These are phyloP conservation scores for Penicillium lividum DNA, from an alignment of 495 filamentous ascomycete genomes.

Conservation along the genomic window DNA sequence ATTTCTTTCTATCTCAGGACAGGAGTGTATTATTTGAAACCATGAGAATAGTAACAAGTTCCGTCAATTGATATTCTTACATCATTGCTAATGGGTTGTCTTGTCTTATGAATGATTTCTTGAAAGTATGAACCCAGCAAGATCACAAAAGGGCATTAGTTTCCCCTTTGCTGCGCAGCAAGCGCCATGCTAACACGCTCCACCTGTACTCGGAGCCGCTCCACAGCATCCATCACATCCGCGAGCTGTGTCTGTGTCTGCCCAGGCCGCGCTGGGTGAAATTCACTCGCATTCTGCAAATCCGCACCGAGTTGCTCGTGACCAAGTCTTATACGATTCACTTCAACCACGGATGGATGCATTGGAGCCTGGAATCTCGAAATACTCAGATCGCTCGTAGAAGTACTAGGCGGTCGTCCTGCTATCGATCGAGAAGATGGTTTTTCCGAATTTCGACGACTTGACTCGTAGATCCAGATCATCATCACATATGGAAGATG, in stretches of 20 bases:
- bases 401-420: constrained; percentile 26
- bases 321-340: constrained; percentile 21
- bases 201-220: constrained; percentile 43
- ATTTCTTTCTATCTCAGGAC: not conserved
- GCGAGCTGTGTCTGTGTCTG: constrained; percentile 30
- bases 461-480: constrained; percentile 61
- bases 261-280: constrained; percentile 21
- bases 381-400: constrained; percentile 28
- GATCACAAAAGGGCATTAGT: not conserved
- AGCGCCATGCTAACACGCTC: constrained; percentile 35
- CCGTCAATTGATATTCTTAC: no score
- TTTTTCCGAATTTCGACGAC: constrained; percentile 31
- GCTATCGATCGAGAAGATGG: constrained; percentile 27
- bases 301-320: constrained; percentile 25
- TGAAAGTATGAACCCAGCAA: no score
- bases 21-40: not conserved
- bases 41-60: no score
- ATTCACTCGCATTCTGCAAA: constrained; percentile 27
- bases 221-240: constrained; percentile 42
- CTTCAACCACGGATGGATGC: constrained; percentile 27
- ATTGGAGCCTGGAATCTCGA: constrained; percentile 34
- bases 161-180: constrained; percentile 23
- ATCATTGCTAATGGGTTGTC: no score
- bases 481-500: constrained; percentile 64
- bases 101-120: no score